Conservation (phyloP, 2,329 filamentous ascomycete genomes). For the Cercospora beticola region DNA sequence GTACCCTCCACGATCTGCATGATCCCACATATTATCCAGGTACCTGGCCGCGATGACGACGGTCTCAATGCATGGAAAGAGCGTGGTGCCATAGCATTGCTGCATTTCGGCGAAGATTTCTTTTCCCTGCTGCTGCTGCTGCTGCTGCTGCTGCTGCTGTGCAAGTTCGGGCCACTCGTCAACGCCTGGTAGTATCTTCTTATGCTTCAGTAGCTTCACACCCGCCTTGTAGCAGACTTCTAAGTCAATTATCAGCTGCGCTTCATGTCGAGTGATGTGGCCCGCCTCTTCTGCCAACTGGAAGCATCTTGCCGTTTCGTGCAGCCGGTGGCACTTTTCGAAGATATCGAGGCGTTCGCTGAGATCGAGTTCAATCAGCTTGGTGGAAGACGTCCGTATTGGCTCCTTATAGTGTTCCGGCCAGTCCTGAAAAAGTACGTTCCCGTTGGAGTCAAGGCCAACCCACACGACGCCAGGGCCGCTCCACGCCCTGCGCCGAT, state of each 20-base stretch:
- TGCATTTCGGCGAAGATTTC: neutral
- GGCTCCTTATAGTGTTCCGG: neutral
- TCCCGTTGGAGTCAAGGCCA: neutral
- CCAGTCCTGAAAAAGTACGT: neutral
- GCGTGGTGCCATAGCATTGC: neutral
- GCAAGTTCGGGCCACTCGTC: neutral
- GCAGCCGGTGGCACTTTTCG: neutral
- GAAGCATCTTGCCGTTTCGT: neutral
- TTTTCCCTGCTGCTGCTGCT: neutral
- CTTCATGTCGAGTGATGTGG: neutral
- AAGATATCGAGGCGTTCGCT: neutral
- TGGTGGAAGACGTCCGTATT: neutral
- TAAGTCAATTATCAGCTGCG: neutral
- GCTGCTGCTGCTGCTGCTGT: neutral
- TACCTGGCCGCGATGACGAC: neutral
- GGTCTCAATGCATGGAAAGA: neutral
- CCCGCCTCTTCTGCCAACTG: neutral
- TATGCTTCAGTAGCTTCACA: neutral
- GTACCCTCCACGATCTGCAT: neutral
- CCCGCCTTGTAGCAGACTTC: neutral
- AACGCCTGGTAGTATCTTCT: neutral
- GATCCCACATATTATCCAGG: neutral
- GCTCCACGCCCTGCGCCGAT: neutral
- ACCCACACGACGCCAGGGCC: neutral
- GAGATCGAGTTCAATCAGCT: neutral